A percentile compares a stretch with the other conserved stretches of the same genome.
These are phyloP conservation scores for Biscogniauxia mediterranea DNA, from an alignment of 2,329 filamentous ascomycete species.

Conservation along the genomic window DNA sequence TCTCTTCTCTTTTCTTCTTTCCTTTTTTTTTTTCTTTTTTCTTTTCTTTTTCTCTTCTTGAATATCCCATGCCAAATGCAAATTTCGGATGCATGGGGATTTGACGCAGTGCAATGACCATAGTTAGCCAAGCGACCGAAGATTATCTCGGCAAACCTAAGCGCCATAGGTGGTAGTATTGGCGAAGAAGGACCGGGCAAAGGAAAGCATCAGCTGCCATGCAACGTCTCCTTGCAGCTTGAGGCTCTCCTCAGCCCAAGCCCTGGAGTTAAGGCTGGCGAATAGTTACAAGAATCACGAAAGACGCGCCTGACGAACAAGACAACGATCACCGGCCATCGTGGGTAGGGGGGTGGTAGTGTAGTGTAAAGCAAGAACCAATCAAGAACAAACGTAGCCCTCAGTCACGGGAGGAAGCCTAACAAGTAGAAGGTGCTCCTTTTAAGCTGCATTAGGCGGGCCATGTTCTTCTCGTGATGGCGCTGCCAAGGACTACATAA, in stretches of 20 bases:
- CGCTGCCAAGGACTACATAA: not conserved
- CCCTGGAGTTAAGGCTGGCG: not conserved
- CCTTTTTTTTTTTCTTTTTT: too few relatives aligned
- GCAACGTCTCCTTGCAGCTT: not conserved
- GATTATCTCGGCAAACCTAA: not conserved
- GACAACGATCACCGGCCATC: not conserved
- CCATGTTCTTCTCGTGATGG: not conserved
- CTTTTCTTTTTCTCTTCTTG: not conserved
- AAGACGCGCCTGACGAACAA: not conserved
- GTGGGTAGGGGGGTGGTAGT: not conserved
- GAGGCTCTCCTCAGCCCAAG: not conserved
- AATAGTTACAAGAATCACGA: not conserved
- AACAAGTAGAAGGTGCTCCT: not conserved
- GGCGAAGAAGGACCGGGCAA: not conserved
- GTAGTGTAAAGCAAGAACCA: not conserved
- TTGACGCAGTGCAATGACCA: not conserved
- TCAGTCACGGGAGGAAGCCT: not conserved
- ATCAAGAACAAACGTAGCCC: not conserved
- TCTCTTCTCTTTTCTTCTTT: too few relatives aligned
- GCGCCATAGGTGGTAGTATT: not conserved
- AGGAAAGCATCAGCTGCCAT: not conserved
- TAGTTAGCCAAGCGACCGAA: not conserved
- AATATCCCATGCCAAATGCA: not conserved
- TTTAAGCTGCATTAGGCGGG: not conserved
- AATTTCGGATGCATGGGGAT: not conserved